Conservation (phyloP, 2,329 filamentous ascomycete genomes). For the Penicillium polonicum region DNA sequence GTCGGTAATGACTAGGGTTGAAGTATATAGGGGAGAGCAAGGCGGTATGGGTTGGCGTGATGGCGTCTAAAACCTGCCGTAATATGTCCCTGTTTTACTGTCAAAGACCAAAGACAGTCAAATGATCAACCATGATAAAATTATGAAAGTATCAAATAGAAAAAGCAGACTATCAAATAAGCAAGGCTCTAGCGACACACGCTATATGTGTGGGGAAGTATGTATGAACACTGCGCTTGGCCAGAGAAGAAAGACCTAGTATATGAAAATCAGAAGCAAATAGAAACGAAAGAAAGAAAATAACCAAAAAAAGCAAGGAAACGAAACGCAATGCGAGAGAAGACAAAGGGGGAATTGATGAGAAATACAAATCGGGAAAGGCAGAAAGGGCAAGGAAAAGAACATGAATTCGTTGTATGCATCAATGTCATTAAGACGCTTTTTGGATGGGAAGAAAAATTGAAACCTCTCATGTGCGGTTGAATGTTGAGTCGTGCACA, state of each 20-base stretch:
- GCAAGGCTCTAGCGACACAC: neutral
- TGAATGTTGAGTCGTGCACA: neutral
- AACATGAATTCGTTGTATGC: constrained; percentile 5
- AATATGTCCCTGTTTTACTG: neutral
- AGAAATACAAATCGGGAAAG: neutral
- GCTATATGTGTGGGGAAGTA: neutral
- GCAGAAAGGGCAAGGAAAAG: neutral
- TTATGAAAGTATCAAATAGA: neutral
- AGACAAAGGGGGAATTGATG: neutral
- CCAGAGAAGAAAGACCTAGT: neutral
- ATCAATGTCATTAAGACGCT: constrained; percentile 7
- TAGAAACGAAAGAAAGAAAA: neutral
- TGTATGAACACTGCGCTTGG: neutral
- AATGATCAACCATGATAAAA: no score
- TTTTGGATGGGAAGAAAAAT: neutral
- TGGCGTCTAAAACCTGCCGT: no score
- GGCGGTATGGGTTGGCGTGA: no score
- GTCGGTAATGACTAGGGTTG: no score
- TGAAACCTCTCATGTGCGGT: neutral
- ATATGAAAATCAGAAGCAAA: neutral
- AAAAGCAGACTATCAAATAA: neutral
- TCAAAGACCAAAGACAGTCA: neutral
- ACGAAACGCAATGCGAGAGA: neutral
- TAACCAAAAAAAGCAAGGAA: neutral
- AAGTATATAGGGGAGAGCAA: no score